Evolutionary conservation across 768 basidiomycete genomes (phyloP), one percentile per base, ranked within the genome.

Genomic region (Psilocybe subaeruginosa): DNA sequence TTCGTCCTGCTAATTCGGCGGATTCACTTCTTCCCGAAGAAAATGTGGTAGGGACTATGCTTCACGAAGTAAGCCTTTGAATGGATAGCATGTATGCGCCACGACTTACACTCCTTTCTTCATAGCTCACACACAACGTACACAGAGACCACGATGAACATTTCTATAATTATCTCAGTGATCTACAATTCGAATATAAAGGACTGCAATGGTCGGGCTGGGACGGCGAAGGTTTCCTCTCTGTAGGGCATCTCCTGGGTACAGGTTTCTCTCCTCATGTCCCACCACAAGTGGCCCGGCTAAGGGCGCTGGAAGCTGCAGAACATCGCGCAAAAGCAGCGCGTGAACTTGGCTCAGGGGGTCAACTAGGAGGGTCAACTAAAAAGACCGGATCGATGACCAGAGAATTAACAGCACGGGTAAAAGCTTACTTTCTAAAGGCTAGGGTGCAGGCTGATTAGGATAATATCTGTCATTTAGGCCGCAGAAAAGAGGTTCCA

Each of bases 91-190:
- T 35, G 33, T 33, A 27, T 61, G 29, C 46, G 39, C 27, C 56
- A 48, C 49, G 9, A 30, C 9, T 43, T n/a, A 43, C 4, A 9
- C 37, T 27, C 30, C 2, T 46, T 59, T 12, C 31, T 54, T 49
- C 23, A 39, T 59, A 96, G 93, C 88, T 97, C 39, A 90, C 93
- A 0, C 94, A 96, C 69, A 94, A 91, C 69, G 86, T 91, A 7
- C 92, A 94, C 68, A 92, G 93, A 2, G 90, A 94, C 4, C 96
- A 97, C 66, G 93, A 98, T 65, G 89, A 92, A 52, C 84, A 82
- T 54, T 92, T 95, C 66, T 91, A 93, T 77, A 87, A 89, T 58
- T 84, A 85, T 66, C 82, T 93, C 3, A 77, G 83, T 2, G 82
- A 80, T 23, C 79, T 97, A 2, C 89, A 95, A 69, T 90, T 93